These are phyloP conservation scores for Tilletia horrida DNA, from an alignment of 1,284 basidiomycete genomes.

Conservation along the genomic window DNA sequence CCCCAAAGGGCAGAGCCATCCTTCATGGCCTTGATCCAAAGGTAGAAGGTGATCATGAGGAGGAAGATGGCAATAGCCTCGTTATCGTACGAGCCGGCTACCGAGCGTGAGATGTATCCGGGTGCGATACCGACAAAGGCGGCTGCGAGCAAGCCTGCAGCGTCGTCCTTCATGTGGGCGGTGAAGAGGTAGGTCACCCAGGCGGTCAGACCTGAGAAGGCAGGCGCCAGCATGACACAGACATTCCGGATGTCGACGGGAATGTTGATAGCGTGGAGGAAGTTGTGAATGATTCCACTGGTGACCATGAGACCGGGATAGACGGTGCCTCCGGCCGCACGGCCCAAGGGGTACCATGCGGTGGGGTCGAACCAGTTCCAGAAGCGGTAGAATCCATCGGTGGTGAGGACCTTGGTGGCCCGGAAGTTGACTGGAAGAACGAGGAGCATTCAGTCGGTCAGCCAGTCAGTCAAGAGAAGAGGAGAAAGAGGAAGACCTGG, in stretches of 20 bases:
- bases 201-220: slow-evolving; percentile 89
- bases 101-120: slow-evolving; percentile 95
- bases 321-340: slow-evolving; percentile 95
- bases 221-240: slow-evolving; percentile 89
- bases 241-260: slow-evolving; percentile 97
- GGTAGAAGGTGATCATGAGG: slow-evolving; percentile 97
- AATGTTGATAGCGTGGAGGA: slow-evolving; percentile 81
- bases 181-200: slow-evolving; percentile 77
- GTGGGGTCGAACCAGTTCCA: slow-evolving; percentile 98
- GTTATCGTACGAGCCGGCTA: slow-evolving; percentile 98
- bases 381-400: slow-evolving; percentile 54
- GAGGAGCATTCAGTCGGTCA: slow-evolving; percentile 9
- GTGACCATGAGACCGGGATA: slow-evolving; percentile 97
- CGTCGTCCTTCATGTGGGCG: slow-evolving; percentile 60
- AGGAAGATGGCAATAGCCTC: slow-evolving; percentile 99
- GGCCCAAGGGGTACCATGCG: slow-evolving; percentile 91
- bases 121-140: slow-evolving; percentile 98
- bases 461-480: slow-evolving; percentile 16
- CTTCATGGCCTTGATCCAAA: slow-evolving; percentile 96
- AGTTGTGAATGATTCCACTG: slow-evolving; percentile 89
- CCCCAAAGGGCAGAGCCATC: slow-evolving; percentile 88
- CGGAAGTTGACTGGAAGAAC: slow-evolving; percentile 30
- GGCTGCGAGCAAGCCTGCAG: slow-evolving; percentile 84
- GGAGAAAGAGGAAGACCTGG: slow-evolving; percentile 13
- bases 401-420: slow-evolving; percentile 79